Evolutionary conservation across 2,329 filamentous ascomycete species (phyloP), one percentile per base, ranked within the genome.

Genomic region (Teratosphaeria zuluensis): DNA sequence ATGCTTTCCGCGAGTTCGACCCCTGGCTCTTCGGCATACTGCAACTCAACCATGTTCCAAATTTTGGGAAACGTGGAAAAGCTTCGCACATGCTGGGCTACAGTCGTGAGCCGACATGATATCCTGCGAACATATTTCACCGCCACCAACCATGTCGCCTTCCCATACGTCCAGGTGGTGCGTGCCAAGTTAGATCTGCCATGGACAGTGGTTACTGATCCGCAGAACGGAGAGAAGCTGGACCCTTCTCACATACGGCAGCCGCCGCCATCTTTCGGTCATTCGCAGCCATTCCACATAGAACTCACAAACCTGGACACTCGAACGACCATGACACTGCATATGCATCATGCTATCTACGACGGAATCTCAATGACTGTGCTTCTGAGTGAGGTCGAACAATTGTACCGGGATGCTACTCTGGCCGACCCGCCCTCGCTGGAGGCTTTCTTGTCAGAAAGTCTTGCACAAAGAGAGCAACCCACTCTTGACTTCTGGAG

Each of bases 341-440:
- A 76, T 24, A 84, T 84, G 65, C 91, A 96, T 66, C 92, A 96
- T 73, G 89, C 90, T 1, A 76, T 96, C 0, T 95, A 96, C 66
- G 92, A 96, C 72, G 92, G 88, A 0, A 84, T 87, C 38, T 90
- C 90, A 0, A 87, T 96, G 67, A 76, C 80, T 0, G 77, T 79
- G 8, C 76, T 96, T 0, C 79, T 92, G 28, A 72, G 81, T 0
- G 91, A 96, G 66, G 76, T 95, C 1, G 84, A 94, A 65, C 70
- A 76, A 1, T 62, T 82, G 2, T 84, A 86, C 35, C 61, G 71
- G 0, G 80, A 78, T 0, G 56, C 73, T 0, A 7, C 65, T 0
- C 73, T 94, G 0, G 72, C 76, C 0, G 61, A 32, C 12, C 21
- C 76, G 0, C 70, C 83, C 0, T 70, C 81, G 0, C 90, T 90